These are phyloP conservation scores for Mycena filopes DNA, from an alignment of 768 basidiomycete genomes.

Conservation along the genomic window DNA sequence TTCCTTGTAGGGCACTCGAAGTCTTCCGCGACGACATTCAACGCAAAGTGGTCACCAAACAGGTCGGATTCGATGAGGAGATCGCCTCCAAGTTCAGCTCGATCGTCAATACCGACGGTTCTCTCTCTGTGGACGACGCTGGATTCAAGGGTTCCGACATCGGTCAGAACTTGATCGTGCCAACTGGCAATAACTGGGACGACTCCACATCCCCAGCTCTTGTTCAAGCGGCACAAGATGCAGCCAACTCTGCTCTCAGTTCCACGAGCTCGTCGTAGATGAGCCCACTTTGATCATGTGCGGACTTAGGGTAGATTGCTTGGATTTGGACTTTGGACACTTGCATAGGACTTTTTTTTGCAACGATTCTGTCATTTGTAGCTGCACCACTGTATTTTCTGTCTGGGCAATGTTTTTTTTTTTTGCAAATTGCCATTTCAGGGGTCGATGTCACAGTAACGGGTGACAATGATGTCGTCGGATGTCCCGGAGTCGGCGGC, in stretches of 20 bases:
- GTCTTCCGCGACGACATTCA: conserved; percentile 37
- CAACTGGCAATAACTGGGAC: conserved; percentile 43
- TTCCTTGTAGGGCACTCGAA: conserved; percentile 20
- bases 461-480: too few relatives aligned
- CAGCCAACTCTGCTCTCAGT: conserved; percentile 9
- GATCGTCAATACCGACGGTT: conserved; percentile 35
- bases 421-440: too few relatives aligned
- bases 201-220: conserved; percentile 26
- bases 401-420: conserved; percentile 13
- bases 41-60: conserved; percentile 27
- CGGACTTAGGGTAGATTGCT: neutral
- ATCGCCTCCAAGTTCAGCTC: conserved; percentile 31
- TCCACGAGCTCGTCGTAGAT: conserved; percentile 7
- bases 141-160: conserved; percentile 37
- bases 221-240: conserved; percentile 17
- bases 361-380: conserved; percentile 18
- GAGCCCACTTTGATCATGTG: neutral
- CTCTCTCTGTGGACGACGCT: conserved; percentile 27
- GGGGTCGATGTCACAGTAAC: too few relatives aligned
- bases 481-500: too few relatives aligned
- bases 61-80: conserved; percentile 36
- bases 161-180: conserved; percentile 39
- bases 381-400: conserved; percentile 21
- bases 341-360: conserved; percentile 12
- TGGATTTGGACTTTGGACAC: conserved; percentile 7